A percentile compares a stretch with the other conserved stretches of the same genome.
Evolutionary conservation across 805 yeast genomes (phyloP).

Genomic region (Lipomyces orientalis): DNA sequence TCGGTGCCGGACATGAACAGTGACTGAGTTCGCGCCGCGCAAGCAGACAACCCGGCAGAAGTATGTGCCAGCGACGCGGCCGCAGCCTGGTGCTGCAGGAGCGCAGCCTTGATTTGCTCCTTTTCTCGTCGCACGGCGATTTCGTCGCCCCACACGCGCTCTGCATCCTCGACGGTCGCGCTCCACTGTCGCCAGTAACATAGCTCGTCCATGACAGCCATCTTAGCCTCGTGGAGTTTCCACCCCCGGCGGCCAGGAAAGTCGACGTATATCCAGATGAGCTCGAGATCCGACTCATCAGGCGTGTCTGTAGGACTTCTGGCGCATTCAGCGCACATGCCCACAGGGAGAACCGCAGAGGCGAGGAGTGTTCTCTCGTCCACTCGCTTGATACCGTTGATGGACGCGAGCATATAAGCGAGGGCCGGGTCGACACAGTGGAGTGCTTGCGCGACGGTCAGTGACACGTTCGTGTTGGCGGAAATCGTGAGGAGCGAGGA

Average conservation of each 20-base stretch:
- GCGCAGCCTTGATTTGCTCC: slow-evolving; percentile 8
- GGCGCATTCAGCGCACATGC: background rate
- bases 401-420: background rate
- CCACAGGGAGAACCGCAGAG: background rate
- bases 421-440: background rate
- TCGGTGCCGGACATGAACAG: slow-evolving; percentile 3
- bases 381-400: slow-evolving; percentile 15
- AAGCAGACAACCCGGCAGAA: background rate
- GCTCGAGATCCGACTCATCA: slow-evolving; percentile 13
- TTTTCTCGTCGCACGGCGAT: slow-evolving; percentile 17
- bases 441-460: slow-evolving; percentile 4
- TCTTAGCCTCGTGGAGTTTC: slow-evolving; percentile 20
- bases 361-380: background rate
- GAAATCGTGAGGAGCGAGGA: background rate
- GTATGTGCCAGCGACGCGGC: background rate
- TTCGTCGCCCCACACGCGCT: slow-evolving; percentile 16
- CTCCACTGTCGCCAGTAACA: slow-evolving; percentile 31
- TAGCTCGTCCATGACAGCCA: slow-evolving; percentile 24
- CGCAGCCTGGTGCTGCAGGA: slow-evolving; percentile 10
- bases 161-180: slow-evolving; percentile 25
- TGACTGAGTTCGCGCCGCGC: background rate
- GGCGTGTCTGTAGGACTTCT: background rate
- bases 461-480: background rate
- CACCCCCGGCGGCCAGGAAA: slow-evolving; percentile 22
- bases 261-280: slow-evolving; percentile 15